A percentile compares a stretch with the other conserved stretches of the same genome.
These are phyloP conservation scores for Ogataea salicorniae DNA, from an alignment of 805 yeast genomes.

Conservation along the genomic window DNA sequence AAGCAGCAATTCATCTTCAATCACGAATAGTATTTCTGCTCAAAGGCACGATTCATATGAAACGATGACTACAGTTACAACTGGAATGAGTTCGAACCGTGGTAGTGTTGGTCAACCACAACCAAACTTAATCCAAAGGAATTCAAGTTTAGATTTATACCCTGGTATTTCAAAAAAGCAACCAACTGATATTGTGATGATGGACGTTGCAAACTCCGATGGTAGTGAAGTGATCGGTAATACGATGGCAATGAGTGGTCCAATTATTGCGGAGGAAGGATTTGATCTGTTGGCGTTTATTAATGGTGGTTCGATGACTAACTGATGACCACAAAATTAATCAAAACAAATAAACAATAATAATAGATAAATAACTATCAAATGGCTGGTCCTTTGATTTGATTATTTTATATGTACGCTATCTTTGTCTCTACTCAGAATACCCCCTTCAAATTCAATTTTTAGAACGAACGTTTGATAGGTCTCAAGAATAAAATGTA, in stretches of 20 bases:
- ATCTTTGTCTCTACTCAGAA: no score
- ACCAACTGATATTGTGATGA: not conserved
- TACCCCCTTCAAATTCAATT: no score
- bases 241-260: conserved; percentile 1
- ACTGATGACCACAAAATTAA: not conserved
- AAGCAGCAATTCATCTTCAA: not conserved
- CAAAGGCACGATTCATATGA: not conserved
- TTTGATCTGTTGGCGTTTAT: conserved; percentile 18
- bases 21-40: not conserved
- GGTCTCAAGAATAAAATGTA: no score
- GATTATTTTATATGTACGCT: no score
- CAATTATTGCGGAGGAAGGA: not conserved
- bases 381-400: no score
- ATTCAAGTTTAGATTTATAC: not conserved
- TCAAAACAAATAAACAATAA: no score
- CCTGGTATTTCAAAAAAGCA: not conserved
- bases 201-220: not conserved
- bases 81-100: not conserved
- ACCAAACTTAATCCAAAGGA: no score
- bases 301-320: conserved; percentile 5
- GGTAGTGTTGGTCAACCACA: no score
- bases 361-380: no score
- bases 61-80: conserved; percentile 1
- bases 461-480: no score
- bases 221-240: not conserved